Evolutionary conservation across 2,329 filamentous ascomycete species (phyloP).

Genomic region (Rachicladosporium sp.): DNA sequence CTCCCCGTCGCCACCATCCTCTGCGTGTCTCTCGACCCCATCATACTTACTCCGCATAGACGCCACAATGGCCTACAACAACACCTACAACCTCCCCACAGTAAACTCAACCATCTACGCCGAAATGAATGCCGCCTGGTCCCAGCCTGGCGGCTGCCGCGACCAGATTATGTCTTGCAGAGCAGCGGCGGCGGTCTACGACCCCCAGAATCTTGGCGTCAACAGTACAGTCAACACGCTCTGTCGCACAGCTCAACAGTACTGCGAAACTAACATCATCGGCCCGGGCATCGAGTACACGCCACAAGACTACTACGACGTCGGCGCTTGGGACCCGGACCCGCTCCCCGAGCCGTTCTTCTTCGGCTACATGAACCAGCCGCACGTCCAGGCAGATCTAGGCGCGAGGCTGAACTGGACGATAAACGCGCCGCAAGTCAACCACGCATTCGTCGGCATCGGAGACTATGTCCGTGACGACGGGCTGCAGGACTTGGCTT

Average conservation of each 20-base stretch:
- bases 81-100: constrained; percentile 42
- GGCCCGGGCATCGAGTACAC: constrained; percentile 29
- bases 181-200: constrained; percentile 33
- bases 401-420: constrained; percentile 49
- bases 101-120: constrained; percentile 37
- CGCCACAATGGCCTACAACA: constrained; percentile 34
- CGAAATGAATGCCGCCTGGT: constrained; percentile 31
- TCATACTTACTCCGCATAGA: background rate
- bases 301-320: constrained; percentile 44
- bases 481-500: constrained; percentile 27
- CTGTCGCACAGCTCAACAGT: constrained; percentile 34
- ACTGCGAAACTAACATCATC: constrained; percentile 35
- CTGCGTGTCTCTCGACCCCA: too few species aligned
- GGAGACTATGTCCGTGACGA: constrained; percentile 31
- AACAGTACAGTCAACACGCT: constrained; percentile 25
- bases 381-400: constrained; percentile 42
- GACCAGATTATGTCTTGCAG: constrained; percentile 42
- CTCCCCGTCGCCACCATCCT: too few species aligned
- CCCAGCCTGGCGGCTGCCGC: constrained; percentile 38
- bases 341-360: constrained; percentile 28
- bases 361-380: constrained; percentile 42
- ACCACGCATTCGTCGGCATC: constrained; percentile 16
- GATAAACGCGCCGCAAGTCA: constrained; percentile 28
- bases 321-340: constrained; percentile 37
- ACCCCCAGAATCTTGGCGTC: constrained; percentile 35